These are phyloP conservation scores for Scutellaria barbata DNA, from an alignment of 257 asterid species.

Conservation along the genomic window DNA sequence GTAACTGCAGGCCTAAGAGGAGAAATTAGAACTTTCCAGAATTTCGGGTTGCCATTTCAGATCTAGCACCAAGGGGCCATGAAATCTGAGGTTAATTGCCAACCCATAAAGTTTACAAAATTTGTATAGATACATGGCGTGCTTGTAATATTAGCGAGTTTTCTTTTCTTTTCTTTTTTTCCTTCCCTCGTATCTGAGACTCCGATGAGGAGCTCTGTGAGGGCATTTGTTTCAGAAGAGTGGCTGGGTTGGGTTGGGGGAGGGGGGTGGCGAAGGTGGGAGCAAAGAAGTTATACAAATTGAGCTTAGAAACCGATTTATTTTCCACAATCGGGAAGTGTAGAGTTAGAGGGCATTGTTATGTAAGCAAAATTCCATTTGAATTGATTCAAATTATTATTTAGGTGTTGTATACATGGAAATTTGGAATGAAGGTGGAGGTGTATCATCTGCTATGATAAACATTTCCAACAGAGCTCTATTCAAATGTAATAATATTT, in stretches of 20 bases:
- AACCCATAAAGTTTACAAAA: constrained; percentile 33
- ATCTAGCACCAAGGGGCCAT: constrained; percentile 39
- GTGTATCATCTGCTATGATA: not conserved
- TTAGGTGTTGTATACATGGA: constrained; percentile 36
- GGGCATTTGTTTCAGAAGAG: not conserved
- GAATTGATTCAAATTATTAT: constrained; percentile 44
- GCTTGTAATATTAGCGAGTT: constrained; percentile 59
- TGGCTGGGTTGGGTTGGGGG: constrained; percentile 13
- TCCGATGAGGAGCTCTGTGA: constrained; percentile 5
- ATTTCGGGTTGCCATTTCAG: constrained; percentile 86
- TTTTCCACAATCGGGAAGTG: constrained; percentile 74
- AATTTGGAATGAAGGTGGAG: constrained; percentile 36
- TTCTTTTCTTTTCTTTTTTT: constrained; percentile 32
- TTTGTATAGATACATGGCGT: constrained; percentile 74
- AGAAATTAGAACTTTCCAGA: constrained; percentile 88
- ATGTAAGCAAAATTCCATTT: constrained; percentile 49
- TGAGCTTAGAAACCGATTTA: constrained; percentile 52
- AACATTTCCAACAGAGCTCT: constrained; percentile 21
- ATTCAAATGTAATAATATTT: constrained; percentile 24
- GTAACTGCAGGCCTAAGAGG: constrained; percentile 93
- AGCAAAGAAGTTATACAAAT: constrained; percentile 33
- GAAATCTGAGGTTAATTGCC: constrained; percentile 10
- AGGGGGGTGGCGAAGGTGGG: not conserved
- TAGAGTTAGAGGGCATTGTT: constrained; percentile 56
- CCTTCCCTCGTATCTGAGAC: too few relatives aligned